A percentile compares a stretch with the other conserved stretches of the same genome.
These are phyloP conservation scores for Taphrina flavorubra DNA, from an alignment of 1,139 yeast species.

Conservation along the genomic window DNA sequence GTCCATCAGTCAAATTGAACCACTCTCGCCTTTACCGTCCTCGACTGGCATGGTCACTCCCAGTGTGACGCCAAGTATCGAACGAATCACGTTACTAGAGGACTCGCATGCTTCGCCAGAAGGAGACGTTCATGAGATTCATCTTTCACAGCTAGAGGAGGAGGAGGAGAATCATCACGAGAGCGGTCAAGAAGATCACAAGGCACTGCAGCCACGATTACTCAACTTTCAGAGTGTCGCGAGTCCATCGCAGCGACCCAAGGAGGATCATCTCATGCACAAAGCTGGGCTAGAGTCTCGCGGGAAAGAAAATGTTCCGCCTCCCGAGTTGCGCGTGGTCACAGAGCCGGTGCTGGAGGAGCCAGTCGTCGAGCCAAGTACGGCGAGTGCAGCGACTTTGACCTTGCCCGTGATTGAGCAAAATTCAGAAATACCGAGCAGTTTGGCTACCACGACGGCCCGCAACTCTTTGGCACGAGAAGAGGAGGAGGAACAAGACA, in stretches of 20 bases:
- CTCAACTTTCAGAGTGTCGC: constrained; percentile 4
- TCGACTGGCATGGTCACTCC: constrained; percentile 30
- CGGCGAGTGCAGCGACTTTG: neutral
- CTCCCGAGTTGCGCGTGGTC: neutral
- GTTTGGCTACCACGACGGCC: neutral
- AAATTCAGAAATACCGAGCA: no score
- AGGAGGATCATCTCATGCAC: neutral
- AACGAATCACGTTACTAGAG: constrained; percentile 2
- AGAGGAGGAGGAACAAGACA: neutral
- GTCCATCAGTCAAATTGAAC: constrained; percentile 5
- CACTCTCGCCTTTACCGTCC: constrained; percentile 18
- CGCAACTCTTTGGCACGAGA: no score
- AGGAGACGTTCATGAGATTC: constrained; percentile 2
- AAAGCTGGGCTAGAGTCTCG: neutral
- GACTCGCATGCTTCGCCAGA: neutral
- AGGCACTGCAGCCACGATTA: constrained; percentile 19
- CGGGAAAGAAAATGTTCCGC: constrained; percentile 32
- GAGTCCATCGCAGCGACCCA: neutral
- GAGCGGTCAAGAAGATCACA: neutral
- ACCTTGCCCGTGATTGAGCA: neutral
- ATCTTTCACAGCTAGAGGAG: neutral
- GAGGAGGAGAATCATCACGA: neutral
- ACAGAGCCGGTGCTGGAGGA: neutral
- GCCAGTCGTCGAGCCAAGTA: neutral
- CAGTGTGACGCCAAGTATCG: constrained; percentile 8